A percentile compares a stretch with the other conserved stretches of the same genome.
Evolutionary conservation across 2,329 filamentous ascomycete species (phyloP).

Genomic region (Colletotrichum sp.): DNA sequence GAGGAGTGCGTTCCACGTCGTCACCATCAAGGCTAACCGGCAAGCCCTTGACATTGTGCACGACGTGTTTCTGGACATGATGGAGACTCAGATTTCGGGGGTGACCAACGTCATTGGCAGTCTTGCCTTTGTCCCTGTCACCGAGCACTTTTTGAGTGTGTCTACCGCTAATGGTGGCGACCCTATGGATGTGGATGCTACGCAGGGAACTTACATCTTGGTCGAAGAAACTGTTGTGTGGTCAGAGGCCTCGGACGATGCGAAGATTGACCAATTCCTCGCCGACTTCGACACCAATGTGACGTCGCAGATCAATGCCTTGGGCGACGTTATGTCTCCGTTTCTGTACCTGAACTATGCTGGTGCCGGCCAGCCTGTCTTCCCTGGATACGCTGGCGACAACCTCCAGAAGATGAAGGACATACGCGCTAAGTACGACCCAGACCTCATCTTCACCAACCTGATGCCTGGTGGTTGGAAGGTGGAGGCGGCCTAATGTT

Average conservation of each 20-base stretch:
- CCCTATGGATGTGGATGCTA: background rate
- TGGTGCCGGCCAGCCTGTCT: background rate
- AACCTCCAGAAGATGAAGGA: background rate
- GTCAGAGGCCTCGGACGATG: background rate
- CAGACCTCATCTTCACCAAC: background rate
- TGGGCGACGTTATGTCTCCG: background rate
- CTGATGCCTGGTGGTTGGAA: background rate
- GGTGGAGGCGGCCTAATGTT: background rate
- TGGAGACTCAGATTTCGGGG: background rate
- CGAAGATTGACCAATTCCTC: fast-evolving
- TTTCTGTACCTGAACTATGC: background rate
- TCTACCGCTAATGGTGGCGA: background rate
- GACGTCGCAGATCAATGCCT: background rate
- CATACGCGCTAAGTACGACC: background rate
- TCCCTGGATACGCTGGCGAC: background rate
- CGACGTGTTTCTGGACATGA: background rate
- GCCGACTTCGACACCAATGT: background rate
- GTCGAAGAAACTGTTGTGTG: background rate
- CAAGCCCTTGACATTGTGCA: background rate
- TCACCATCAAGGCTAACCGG: background rate
- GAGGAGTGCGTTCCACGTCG: background rate
- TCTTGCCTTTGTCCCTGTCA: background rate
- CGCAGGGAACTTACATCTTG: background rate
- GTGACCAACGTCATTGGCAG: background rate
- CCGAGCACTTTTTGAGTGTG: background rate